Base-by-base conservation (phyloP, 2,329 filamentous ascomycete genomes). In the Colletotrichum horii region DNA sequence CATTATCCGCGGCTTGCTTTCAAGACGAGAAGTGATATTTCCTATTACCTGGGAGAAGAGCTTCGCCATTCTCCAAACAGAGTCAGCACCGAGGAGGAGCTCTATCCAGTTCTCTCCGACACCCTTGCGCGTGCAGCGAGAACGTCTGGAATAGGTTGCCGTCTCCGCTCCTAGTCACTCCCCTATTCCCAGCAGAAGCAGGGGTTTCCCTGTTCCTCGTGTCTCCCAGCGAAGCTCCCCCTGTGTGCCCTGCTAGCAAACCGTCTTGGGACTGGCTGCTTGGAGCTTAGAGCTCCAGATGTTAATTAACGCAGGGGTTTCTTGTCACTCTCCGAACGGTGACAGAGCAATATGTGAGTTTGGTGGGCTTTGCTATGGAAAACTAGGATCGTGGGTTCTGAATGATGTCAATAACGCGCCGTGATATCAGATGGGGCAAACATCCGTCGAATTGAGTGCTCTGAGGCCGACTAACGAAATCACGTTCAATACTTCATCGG, bases 91-190 rank as follows among this genome's bases (percentile, higher is more conserved):
- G 22, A 15, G 34, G n/a, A 36, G 11, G 61, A 38, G n/a, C 61
- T 36, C 24, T 64, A 19, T 64, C 24, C 28, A 64, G 52, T 48
- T 61, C 43, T 43, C 64, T 15, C 70, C 38, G 34, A 64, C 6
- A 75, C 26, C 73, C 70, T 68, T 60, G 73, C 43, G 43, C 56
- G 19, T 68, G 73, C 70, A 75, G 64, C 70, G 19, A 32, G 58
- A 72, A 75, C 58, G 70, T 75, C 73, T 73, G 73, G 52, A 68
- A 75, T 65, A 68, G 73, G 73, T 68, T 75, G 64, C 48, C 36
- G 58, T 65, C 70, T 75, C 73, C 73, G 73, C 58, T 73, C 73
- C 64, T 34, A 28, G 43, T 68, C 73, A 24, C 38, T 72, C 64
- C 61, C 73, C 73, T 75, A 58, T 68, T 61, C 16, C 48, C 14